phyloP scores from a whole-genome alignment of 164 flowering plant genomes.

The Macadamia tetraphylla region DNA sequence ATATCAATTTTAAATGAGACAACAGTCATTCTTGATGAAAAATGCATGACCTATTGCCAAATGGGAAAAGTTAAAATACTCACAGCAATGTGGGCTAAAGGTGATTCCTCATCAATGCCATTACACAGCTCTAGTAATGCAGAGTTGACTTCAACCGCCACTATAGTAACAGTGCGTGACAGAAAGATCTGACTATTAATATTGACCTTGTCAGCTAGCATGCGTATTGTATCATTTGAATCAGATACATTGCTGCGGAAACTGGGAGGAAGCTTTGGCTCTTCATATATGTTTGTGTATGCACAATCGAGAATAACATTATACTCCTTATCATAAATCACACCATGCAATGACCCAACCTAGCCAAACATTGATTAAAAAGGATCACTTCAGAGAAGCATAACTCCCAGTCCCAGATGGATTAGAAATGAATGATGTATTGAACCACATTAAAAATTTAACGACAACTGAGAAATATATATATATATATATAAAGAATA shows the following conservation, averaged over 20 bases:
- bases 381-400: slow-evolving; percentile 12
- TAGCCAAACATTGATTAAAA: slow-evolving; percentile 21
- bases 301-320: slow-evolving; percentile 67
- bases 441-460: no score
- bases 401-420: no score
- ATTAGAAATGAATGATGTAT: no score
- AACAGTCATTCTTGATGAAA: no score
- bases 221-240: slow-evolving; percentile 65
- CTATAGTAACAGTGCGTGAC: slow-evolving; percentile 68
- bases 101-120: slow-evolving; percentile 68
- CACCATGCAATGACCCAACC: slow-evolving; percentile 75
- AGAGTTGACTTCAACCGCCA: slow-evolving; percentile 68
- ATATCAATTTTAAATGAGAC: not conserved
- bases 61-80: slow-evolving; percentile 26
- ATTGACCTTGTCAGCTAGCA: slow-evolving; percentile 91
- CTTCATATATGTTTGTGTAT: slow-evolving; percentile 68
- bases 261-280: slow-evolving; percentile 83
- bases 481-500: no score
- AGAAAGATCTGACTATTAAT: slow-evolving; percentile 66
- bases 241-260: slow-evolving; percentile 60
- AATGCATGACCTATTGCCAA: no score
- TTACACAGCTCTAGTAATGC: slow-evolving; percentile 83
- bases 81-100: slow-evolving; percentile 81
- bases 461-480: no score
- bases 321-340: slow-evolving; percentile 86